Evolutionary conservation across 306 rosid genomes (phyloP).

Genomic region (Cicer yamashitae): DNA sequence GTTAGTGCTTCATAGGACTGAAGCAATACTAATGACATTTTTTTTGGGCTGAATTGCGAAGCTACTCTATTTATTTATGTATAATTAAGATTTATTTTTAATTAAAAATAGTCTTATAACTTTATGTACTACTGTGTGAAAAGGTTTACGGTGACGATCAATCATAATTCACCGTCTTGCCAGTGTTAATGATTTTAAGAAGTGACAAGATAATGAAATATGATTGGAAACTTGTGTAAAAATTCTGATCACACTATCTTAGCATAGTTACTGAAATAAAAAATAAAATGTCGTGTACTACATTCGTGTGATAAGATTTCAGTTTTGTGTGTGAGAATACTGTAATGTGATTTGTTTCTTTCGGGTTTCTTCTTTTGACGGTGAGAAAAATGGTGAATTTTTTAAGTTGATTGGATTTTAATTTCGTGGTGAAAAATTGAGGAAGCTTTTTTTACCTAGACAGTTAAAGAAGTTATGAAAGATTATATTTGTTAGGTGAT

Average conservation of each 20-base stretch:
- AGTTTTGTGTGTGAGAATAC: background rate
- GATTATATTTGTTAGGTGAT: constrained; percentile 9
- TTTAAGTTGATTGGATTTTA: constrained; percentile 25
- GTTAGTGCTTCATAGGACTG: background rate
- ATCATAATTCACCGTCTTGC: background rate
- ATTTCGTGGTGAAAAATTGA: background rate
- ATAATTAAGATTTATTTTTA: background rate
- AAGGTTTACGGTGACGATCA: background rate
- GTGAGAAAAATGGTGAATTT: constrained; percentile 11
- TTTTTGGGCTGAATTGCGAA: background rate
- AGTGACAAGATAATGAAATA: background rate
- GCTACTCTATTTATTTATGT: constrained; percentile 1
- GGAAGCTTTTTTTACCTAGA: background rate
- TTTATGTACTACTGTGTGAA: background rate
- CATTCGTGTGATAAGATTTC: background rate
- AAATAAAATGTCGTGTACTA: background rate
- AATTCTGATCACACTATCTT: background rate
- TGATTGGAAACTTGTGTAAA: background rate
- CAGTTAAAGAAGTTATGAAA: constrained; percentile 6
- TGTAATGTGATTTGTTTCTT: background rate
- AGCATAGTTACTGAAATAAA: background rate
- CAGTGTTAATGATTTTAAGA: background rate
- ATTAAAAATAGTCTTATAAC: background rate
- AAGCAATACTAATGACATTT: background rate
- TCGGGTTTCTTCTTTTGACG: constrained; percentile 10